Percentiles rank a stretch among this genome's conserved stretches.
Conservation (phyloP, 2,329 filamentous ascomycete species). For the Trichoderma breve region DNA sequence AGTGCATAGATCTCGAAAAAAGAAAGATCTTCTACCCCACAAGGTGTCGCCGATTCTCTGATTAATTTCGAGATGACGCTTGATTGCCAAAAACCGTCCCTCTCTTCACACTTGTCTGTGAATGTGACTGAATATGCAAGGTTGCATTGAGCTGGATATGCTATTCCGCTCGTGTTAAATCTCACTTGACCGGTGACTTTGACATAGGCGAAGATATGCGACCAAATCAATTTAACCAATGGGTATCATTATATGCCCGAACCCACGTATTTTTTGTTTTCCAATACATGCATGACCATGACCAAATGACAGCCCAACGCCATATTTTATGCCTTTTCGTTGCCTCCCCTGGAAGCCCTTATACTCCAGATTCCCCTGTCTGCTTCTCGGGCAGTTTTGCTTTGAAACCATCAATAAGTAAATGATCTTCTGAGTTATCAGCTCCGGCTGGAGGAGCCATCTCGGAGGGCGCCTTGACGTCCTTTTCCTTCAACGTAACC, state of each 20-base stretch:
- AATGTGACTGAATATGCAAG: slow-evolving; percentile 27
- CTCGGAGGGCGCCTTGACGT: slow-evolving; percentile 26
- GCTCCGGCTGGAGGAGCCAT: slow-evolving; percentile 29
- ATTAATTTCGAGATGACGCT: slow-evolving; percentile 68
- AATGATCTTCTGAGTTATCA: slow-evolving; percentile 41
- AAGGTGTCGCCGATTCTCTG: slow-evolving; percentile 89
- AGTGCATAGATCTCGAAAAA: slow-evolving; percentile 54
- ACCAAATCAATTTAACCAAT: background rate
- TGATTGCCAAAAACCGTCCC: slow-evolving; percentile 71
- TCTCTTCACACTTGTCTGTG: slow-evolving; percentile 25
- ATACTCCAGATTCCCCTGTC: background rate
- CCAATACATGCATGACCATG: slow-evolving; percentile 4
- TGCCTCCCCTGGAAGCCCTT: background rate
- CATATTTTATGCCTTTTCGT: background rate
- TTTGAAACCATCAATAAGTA: slow-evolving; percentile 48
- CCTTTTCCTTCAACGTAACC: slow-evolving; percentile 54
- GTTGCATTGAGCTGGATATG: background rate
- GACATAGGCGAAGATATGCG: background rate
- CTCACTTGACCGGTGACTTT: background rate
- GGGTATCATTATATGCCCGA: slow-evolving; percentile 11
- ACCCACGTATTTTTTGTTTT: background rate
- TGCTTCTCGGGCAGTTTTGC: slow-evolving; percentile 22
- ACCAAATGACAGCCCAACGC: slow-evolving; percentile 12
- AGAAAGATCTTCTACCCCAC: slow-evolving; percentile 57
- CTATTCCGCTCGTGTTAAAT: background rate